Evolutionary conservation across 2,329 filamentous ascomycete genomes (phyloP).

Genomic region (Trichoderma aggressivum): DNA sequence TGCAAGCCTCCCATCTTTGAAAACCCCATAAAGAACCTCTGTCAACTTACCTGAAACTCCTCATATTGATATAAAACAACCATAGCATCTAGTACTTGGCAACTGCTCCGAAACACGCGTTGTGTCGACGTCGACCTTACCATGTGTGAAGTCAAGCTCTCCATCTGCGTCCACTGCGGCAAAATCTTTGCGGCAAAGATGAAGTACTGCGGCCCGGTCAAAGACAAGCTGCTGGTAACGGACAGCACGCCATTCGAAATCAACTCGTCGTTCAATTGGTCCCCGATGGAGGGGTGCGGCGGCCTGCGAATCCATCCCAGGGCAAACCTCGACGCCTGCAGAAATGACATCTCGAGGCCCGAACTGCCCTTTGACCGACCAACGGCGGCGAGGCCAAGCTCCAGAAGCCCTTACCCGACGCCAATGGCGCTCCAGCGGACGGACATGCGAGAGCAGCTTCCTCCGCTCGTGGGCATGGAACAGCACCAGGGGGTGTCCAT

Average conservation of each 20-base stretch:
- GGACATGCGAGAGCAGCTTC: conserved; percentile 10
- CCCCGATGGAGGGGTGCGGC: conserved; percentile 16
- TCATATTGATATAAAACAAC: not conserved
- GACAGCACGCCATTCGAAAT: conserved; percentile 14
- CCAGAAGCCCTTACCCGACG: conserved; percentile 13
- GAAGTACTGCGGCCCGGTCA: conserved; percentile 13
- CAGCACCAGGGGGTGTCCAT: not conserved
- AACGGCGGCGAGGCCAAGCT: not conserved
- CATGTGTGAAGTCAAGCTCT: conserved; percentile 18
- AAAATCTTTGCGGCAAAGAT: conserved; percentile 14
- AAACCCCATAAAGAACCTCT: not conserved
- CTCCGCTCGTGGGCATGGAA: not conserved
- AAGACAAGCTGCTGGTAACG: not conserved
- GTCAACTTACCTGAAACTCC: not conserved
- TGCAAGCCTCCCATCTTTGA: not conserved
- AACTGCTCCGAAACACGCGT: not conserved
- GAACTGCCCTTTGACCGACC: not conserved
- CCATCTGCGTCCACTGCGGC: conserved; percentile 13
- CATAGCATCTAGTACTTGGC: not conserved
- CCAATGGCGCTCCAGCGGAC: conserved; percentile 7
- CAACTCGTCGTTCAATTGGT: conserved; percentile 15
- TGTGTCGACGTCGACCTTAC: not conserved
- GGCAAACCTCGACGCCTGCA: conserved; percentile 3
- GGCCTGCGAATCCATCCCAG: conserved; percentile 14
- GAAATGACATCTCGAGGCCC: not conserved